Percentiles rank a stretch among this genome's conserved stretches.
phyloP scores from a whole-genome alignment of 2,329 filamentous ascomycete genomes.

The Chaetomiaceae sp. region DNA sequence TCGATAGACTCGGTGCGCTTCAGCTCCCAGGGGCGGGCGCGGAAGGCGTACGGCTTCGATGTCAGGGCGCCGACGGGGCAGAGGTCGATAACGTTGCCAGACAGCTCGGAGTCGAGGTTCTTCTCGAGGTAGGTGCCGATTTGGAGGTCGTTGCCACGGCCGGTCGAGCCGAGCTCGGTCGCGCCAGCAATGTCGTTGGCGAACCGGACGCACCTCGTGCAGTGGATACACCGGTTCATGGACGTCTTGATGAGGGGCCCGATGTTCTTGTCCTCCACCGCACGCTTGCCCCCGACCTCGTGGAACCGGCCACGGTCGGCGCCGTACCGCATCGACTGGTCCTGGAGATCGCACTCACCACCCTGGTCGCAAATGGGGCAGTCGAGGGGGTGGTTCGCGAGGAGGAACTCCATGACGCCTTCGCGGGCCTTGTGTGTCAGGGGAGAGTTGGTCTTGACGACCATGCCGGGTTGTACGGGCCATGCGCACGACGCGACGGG shows the following conservation, averaged over 20 bases:
- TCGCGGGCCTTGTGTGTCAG: constrained; percentile 96
- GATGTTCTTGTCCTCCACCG: constrained; percentile 99
- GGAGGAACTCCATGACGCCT: constrained; percentile 97
- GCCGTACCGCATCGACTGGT: constrained; percentile 99
- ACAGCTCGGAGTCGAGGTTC: constrained; percentile 90
- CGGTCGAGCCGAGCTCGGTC: constrained; percentile 88
- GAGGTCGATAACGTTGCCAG: constrained; percentile 95
- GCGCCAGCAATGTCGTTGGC: constrained; percentile 96
- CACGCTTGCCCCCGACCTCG: constrained; percentile 91
- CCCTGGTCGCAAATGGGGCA: constrained; percentile 98
- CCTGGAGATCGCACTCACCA: constrained; percentile 97
- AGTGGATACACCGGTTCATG: constrained; percentile 99
- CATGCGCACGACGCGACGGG: constrained; percentile 97
- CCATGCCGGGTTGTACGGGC: constrained; percentile 98
- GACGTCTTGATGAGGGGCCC: constrained; percentile 97
- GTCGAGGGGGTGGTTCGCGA: constrained; percentile 93
- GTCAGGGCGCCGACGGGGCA: constrained; percentile 96
- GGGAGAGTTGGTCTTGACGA: constrained; percentile 96
- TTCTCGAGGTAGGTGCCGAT: constrained; percentile 97
- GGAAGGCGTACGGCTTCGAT: constrained; percentile 97
- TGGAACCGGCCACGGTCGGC: constrained; percentile 95
- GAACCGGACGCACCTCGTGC: constrained; percentile 95
- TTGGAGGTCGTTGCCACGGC: constrained; percentile 94
- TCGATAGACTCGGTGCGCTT: constrained; percentile 96
- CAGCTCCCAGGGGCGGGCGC: constrained; percentile 92